Evolutionary conservation across 345 rosid genomes (phyloP).

Genomic region (Citrus inodora): DNA sequence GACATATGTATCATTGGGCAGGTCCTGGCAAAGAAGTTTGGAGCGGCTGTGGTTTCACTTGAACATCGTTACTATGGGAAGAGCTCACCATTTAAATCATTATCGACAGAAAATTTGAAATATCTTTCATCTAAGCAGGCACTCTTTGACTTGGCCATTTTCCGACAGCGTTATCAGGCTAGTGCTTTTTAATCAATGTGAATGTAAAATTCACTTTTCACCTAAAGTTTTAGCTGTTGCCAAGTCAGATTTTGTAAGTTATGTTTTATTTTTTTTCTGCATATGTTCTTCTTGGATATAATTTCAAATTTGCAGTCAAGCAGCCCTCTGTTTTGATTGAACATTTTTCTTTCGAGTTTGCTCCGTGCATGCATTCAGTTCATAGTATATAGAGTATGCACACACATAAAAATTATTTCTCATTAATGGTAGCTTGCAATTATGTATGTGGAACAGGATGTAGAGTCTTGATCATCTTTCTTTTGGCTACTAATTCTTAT

Average conservation of each 20-base stretch:
- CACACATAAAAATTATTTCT: background rate
- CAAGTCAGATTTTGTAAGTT: background rate
- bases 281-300: background rate
- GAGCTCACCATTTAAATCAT: conserved; percentile 73
- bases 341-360: background rate
- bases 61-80: conserved; percentile 98
- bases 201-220: background rate
- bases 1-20: conserved; percentile 9
- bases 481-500: background rate
- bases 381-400: background rate
- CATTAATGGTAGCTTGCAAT: background rate
- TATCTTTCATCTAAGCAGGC: conserved; percentile 93
- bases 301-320: background rate
- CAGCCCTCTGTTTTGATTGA: background rate
- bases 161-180: conserved; percentile 83
- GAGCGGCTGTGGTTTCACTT: conserved; percentile 90
- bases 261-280: background rate
- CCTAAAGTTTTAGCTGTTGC: background rate
- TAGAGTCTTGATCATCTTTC: background rate
- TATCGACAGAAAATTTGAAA: conserved; percentile 65
- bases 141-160: conserved; percentile 80
- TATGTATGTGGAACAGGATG: background rate
- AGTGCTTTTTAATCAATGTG: background rate
- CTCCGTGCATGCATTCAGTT: background rate
- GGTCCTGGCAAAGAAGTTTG: conserved; percentile 96